These are phyloP conservation scores for Entomortierella chlamydospora DNA, from an alignment of 192 early-diverging fungal species.

Conservation along the genomic window DNA sequence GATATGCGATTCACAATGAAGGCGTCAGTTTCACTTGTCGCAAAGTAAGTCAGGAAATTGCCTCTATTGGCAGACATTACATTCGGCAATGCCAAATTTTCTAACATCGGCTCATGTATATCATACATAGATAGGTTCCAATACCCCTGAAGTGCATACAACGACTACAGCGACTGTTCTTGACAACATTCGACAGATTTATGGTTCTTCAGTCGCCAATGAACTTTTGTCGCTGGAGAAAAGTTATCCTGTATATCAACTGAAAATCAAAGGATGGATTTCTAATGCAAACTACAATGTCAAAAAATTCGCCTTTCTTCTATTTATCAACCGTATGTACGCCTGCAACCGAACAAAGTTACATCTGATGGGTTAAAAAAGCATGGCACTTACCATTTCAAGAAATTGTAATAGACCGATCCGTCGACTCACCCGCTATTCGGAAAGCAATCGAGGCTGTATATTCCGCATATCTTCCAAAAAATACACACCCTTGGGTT, in stretches of 20 bases:
- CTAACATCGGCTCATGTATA: neutral
- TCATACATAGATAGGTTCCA: slow-evolving; percentile 65
- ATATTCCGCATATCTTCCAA: slow-evolving; percentile 85
- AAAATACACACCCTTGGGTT: slow-evolving; percentile 89
- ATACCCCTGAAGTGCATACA: slow-evolving; percentile 85
- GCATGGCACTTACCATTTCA: neutral
- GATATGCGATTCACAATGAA: slow-evolving; percentile 95
- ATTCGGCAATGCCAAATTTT: too few species aligned
- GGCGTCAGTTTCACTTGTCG: slow-evolving; percentile 88
- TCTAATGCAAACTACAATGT: slow-evolving; percentile 91
- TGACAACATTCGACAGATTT: slow-evolving; percentile 87
- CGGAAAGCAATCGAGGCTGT: slow-evolving; percentile 86
- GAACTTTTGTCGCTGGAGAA: slow-evolving; percentile 79
- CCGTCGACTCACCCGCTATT: slow-evolving; percentile 86
- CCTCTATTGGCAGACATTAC: too few species aligned
- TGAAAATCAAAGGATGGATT: slow-evolving; percentile 80
- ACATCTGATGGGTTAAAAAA: slow-evolving; percentile 8
- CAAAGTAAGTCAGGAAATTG: slow-evolving; percentile 82
- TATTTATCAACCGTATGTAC: slow-evolving; percentile 94
- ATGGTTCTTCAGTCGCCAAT: slow-evolving; percentile 82
- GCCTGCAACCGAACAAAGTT: neutral
- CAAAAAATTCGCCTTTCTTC: slow-evolving; percentile 85
- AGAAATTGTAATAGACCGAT: slow-evolving; percentile 65
- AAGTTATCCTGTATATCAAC: slow-evolving; percentile 61
- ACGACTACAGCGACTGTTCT: slow-evolving; percentile 65